phyloP scores from a whole-genome alignment of 106 monocot species.

The Hemerocallis citrina region DNA sequence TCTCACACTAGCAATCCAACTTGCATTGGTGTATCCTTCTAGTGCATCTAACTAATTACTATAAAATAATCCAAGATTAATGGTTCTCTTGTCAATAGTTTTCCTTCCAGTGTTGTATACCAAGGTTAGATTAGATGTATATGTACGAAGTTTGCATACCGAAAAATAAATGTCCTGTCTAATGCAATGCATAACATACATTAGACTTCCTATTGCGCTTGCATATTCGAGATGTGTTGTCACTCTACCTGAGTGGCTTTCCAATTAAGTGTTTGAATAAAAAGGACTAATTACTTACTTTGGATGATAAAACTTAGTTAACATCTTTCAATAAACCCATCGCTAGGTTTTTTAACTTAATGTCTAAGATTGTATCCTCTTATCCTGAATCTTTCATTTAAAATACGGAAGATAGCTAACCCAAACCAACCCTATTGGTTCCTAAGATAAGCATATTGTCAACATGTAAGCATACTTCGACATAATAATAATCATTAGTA shows the following conservation, averaged over 20 bases:
- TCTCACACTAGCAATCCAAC: neutral
- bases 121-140: constrained; percentile 5
- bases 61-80: neutral
- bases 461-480: neutral
- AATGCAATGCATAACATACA: constrained; percentile 9
- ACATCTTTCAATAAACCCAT: neutral
- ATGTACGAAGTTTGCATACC: neutral
- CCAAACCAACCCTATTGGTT: neutral
- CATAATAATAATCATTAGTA: neutral
- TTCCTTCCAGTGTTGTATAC: neutral
- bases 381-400: constrained; percentile 8
- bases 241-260: neutral
- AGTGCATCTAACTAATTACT: no score
- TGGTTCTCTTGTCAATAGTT: no score
- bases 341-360: neutral
- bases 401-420: neutral
- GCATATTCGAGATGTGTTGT: constrained; percentile 6
- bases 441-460: neutral
- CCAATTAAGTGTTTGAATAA: neutral
- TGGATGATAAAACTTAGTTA: neutral
- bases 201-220: neutral
- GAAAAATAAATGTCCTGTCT: neutral
- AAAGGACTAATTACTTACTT: constrained; percentile 2
- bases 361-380: neutral
- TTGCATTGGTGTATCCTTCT: neutral